Evolutionary conservation across 202 grass and related monocot species (phyloP).

Genomic region (Brachypodium distachyon): DNA sequence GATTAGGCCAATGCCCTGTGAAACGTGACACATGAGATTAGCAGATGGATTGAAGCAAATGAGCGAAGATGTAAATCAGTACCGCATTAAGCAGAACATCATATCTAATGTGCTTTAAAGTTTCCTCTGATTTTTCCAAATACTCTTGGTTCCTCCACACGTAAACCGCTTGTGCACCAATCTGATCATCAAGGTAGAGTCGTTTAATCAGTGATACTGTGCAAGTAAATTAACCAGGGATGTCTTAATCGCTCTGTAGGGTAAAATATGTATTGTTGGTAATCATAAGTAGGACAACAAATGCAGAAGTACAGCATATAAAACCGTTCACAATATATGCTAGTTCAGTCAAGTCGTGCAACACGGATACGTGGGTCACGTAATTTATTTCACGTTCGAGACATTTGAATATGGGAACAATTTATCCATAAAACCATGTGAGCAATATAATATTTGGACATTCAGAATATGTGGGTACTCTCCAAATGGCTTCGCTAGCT

Average conservation of each 20-base stretch:
- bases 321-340: background rate
- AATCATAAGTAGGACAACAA: background rate
- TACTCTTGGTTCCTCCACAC: slow-evolving; percentile 51
- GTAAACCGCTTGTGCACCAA: slow-evolving; percentile 69
- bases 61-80: background rate
- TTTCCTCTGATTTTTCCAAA: slow-evolving; percentile 30
- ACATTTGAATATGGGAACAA: background rate
- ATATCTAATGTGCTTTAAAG: slow-evolving; percentile 45
- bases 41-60: background rate
- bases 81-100: slow-evolving; percentile 68
- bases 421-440: background rate
- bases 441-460: background rate
- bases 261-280: background rate
- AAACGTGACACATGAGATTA: background rate
- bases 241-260: background rate
- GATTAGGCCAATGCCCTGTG: slow-evolving; percentile 49
- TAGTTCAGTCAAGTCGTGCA: background rate
- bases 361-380: too few relatives aligned
- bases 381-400: background rate
- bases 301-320: background rate
- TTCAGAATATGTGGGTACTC: background rate
- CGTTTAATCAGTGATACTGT: background rate
- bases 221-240: background rate
- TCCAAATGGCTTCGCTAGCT: background rate
- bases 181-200: slow-evolving; percentile 29